A percentile compares a stretch with the other conserved stretches of the same genome.
phyloP scores from a whole-genome alignment of 371 early-diverging fungal species.

The Syncephalastrum contaminatum region DNA sequence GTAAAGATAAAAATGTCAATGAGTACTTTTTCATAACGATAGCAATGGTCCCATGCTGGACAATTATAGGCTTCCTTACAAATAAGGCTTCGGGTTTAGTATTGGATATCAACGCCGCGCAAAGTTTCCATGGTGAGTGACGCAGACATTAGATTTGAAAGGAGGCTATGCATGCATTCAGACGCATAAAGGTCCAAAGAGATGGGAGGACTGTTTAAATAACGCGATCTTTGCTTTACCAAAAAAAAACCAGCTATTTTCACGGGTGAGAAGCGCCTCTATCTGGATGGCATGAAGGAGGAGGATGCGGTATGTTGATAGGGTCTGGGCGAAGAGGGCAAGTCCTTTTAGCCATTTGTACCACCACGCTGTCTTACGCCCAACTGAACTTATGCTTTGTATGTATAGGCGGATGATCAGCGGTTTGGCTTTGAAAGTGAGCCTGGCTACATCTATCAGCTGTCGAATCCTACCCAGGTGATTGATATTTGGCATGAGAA shows the following conservation, averaged over 20 bases:
- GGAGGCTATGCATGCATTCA: constrained; percentile 1
- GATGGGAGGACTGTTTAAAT: background rate
- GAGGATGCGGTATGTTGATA: constrained; percentile 26
- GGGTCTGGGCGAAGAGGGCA: too few species aligned
- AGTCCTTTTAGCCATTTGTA: background rate
- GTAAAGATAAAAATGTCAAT: constrained; percentile 7
- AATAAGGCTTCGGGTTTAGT: constrained; percentile 39
- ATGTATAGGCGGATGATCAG: constrained; percentile 36
- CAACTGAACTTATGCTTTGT: constrained; percentile 1
- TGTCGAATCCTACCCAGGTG: constrained; percentile 25
- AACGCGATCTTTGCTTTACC: too few species aligned
- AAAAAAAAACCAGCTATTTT: constrained; percentile 35
- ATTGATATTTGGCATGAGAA: constrained; percentile 35
- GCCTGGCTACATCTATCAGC: constrained; percentile 30
- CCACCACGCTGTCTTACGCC: background rate
- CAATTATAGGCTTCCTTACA: constrained; percentile 27
- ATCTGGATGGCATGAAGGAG: constrained; percentile 42
- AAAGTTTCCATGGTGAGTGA: constrained; percentile 35
- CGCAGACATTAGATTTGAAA: constrained; percentile 1
- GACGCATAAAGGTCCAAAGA: background rate
- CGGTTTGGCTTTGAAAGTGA: constrained; percentile 35
- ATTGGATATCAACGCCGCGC: constrained; percentile 34
- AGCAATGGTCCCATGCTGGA: background rate
- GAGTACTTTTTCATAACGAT: background rate
- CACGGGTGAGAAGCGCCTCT: constrained; percentile 35